phyloP scores from a whole-genome alignment of 2,329 filamentous ascomycete species.

The Lasiodiplodia gonubiensis region DNA sequence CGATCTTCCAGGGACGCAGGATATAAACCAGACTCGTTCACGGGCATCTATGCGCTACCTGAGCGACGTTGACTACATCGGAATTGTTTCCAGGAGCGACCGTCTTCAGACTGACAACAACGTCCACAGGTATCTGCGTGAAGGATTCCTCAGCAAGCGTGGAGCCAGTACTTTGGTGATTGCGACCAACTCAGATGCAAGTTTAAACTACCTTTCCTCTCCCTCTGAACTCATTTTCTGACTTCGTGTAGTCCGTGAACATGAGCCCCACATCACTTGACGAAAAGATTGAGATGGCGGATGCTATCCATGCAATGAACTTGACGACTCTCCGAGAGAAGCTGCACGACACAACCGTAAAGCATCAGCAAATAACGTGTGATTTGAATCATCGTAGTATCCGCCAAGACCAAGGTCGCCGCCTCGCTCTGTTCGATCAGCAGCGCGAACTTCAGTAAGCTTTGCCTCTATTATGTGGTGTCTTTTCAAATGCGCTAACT shows the following conservation, averaged over 20 bases:
- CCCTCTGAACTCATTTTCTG: neutral
- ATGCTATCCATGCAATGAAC: neutral
- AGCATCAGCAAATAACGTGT: neutral
- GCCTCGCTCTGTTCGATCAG: neutral
- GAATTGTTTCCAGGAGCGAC: constrained; percentile 33
- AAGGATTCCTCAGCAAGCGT: constrained; percentile 32
- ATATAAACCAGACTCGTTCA: constrained; percentile 32
- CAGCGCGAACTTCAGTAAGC: neutral
- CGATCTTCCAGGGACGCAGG: constrained; percentile 31
- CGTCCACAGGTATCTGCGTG: constrained; percentile 30
- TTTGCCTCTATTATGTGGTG: neutral
- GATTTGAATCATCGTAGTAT: neutral
- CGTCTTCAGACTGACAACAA: constrained; percentile 29
- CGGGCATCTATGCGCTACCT: constrained; percentile 31
- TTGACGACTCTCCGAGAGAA: neutral
- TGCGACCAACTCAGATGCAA: constrained; percentile 32
- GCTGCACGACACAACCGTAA: neutral
- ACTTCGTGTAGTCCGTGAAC: neutral
- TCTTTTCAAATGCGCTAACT: neutral
- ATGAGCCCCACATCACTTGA: neutral
- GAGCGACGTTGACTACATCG: constrained; percentile 33
- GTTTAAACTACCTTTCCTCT: too few species aligned
- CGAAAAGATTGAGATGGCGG: neutral
- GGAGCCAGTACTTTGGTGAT: constrained; percentile 35
- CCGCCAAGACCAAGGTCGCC: neutral